Evolutionary conservation across 345 rosid genomes (phyloP).

Genomic region (Citrus maxima): DNA sequence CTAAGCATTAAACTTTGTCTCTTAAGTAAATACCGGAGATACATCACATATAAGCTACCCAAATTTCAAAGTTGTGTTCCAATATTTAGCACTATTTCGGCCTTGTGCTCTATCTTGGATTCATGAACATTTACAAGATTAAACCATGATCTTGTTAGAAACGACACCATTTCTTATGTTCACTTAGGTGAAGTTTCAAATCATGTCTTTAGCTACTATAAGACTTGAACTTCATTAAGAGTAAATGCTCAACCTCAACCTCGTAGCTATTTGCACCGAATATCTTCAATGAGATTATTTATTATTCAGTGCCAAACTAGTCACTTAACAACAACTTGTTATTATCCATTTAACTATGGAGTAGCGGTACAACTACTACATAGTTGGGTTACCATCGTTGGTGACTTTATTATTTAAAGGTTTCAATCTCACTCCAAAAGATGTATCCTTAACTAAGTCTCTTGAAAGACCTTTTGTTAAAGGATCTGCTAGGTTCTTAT

Average conservation of each 20-base stretch:
- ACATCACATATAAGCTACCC: background rate
- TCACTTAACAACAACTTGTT: background rate
- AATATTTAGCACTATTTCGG: no score
- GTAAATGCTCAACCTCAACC: background rate
- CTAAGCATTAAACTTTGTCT: no score
- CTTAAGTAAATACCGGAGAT: background rate
- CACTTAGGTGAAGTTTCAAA: background rate
- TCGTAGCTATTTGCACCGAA: background rate
- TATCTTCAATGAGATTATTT: background rate
- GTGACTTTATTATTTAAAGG: no score
- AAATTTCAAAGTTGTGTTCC: background rate
- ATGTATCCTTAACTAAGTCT: no score
- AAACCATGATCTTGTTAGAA: background rate
- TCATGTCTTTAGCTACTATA: background rate
- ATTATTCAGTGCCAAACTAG: background rate
- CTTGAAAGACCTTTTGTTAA: no score
- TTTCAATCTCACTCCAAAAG: no score
- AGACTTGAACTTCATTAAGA: background rate
- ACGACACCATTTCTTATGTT: background rate
- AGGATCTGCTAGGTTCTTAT: no score
- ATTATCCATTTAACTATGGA: background rate
- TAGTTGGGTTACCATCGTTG: no score
- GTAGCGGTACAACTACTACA: background rate
- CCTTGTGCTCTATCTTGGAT: background rate
- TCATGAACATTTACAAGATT: slow-evolving; percentile 1